Evolutionary conservation across 179 eudicot genomes (phyloP).

Genomic region (Actinidia chinensis): DNA sequence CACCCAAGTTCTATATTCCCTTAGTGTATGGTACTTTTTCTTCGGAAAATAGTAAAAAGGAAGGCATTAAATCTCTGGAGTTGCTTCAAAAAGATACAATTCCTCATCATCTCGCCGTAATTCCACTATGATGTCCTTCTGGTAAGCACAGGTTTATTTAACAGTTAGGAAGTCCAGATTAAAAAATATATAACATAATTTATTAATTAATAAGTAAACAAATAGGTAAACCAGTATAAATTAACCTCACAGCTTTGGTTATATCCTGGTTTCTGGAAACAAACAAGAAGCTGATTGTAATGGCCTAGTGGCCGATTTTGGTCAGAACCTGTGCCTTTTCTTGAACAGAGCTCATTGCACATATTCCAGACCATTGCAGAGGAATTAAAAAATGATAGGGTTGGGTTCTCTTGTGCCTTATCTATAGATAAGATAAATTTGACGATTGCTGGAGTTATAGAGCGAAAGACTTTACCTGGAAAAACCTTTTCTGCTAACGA

Average conservation of each 20-base stretch:
- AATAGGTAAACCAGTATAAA: background rate
- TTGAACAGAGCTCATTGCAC: background rate
- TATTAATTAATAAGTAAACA: background rate
- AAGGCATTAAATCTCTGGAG: no score
- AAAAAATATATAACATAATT: background rate
- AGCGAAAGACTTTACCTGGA: no score
- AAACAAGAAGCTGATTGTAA: background rate
- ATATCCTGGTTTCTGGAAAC: background rate
- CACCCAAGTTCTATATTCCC: no score
- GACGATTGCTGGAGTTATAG: no score
- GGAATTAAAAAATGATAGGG: background rate
- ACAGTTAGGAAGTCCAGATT: background rate
- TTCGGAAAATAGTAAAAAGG: no score
- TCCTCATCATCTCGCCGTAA: background rate
- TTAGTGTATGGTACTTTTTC: no score
- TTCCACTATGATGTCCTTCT: background rate
- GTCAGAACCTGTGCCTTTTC: background rate
- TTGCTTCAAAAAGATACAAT: no score
- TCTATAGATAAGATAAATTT: background rate
- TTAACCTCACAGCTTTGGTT: background rate
- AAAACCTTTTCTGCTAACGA: background rate
- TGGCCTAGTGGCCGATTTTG: background rate
- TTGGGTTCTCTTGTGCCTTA: background rate
- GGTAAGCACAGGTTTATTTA: conserved; percentile 5
- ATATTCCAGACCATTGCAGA: background rate